Conservation (phyloP, 2,329 filamentous ascomycete species). For the Arthrobotrys entomopaga region DNA sequence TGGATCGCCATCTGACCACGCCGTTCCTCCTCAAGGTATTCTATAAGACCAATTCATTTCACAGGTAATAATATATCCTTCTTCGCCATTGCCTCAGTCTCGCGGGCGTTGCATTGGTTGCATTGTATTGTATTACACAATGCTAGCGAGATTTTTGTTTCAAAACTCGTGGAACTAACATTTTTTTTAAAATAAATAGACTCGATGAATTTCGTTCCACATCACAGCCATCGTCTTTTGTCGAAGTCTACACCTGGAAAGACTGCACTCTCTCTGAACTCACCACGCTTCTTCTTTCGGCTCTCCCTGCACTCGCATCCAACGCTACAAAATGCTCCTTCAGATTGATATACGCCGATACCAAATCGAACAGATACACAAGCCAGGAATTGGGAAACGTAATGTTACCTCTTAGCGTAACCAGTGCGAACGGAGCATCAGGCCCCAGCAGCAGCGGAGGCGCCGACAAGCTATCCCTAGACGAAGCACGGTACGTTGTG, state of each 20-base stretch:
- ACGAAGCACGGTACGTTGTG: conserved; percentile 82
- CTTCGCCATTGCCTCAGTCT: not conserved
- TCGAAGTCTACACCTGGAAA: conserved; percentile 87
- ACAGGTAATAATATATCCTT: conserved; percentile 66
- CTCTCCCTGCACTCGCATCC: conserved; percentile 76
- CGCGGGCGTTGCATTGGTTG: too few relatives aligned
- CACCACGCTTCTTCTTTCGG: conserved; percentile 76
- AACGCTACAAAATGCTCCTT: conserved; percentile 85
- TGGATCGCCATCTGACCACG: conserved; percentile 76
- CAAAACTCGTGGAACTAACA: conserved; percentile 2
- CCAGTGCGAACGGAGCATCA: conserved; percentile 70
- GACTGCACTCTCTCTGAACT: conserved; percentile 84
- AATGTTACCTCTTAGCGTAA: conserved; percentile 22
- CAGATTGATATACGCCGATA: conserved; percentile 84
- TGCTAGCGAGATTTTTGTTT: too few relatives aligned
- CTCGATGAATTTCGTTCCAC: conserved; percentile 75
- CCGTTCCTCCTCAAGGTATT: conserved; percentile 89
- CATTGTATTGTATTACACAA: too few relatives aligned
- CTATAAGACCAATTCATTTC: conserved; percentile 78
- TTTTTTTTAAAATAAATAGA: conserved; percentile 64
- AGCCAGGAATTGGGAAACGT: conserved; percentile 85
- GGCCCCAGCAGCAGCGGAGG: conserved; percentile 58
- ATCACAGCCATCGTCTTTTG: conserved; percentile 71
- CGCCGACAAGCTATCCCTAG: conserved; percentile 73
- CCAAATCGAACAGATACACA: conserved; percentile 71